phyloP scores from a whole-genome alignment of 352 stramenopile genomes.

The Pythium dissimile region DNA sequence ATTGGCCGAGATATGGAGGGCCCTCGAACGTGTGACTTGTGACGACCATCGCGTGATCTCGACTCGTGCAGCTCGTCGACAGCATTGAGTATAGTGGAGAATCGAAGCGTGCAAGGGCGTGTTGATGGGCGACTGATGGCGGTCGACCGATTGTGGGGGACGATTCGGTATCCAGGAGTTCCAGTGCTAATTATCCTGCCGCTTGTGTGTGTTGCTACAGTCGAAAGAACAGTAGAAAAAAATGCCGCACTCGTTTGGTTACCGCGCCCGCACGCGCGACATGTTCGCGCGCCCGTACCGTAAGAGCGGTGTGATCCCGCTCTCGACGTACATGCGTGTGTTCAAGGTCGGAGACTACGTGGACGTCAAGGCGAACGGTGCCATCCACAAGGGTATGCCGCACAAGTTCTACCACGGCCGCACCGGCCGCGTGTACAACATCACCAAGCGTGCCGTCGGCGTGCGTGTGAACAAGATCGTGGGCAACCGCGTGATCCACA shows the following conservation, averaged over 20 bases:
- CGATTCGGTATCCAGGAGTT: too few relatives aligned
- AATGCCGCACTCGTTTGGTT: constrained; percentile 99
- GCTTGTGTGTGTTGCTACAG: constrained; percentile 2
- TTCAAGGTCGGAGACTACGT: constrained; percentile 99
- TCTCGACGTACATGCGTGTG: constrained; percentile 97
- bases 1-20: too few relatives aligned
- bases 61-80: too few relatives aligned
- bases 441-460: constrained; percentile 98
- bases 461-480: constrained; percentile 99
- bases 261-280: constrained; percentile 97
- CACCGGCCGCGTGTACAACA: constrained; percentile 99
- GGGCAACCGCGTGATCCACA: constrained; percentile 98
- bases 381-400: constrained; percentile 99
- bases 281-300: constrained; percentile 99
- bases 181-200: too few relatives aligned
- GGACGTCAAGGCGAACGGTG: constrained; percentile 99
- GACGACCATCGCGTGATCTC: too few relatives aligned
- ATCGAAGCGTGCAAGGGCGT: too few relatives aligned
- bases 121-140: too few relatives aligned
- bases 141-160: too few relatives aligned
- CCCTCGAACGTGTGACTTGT: too few relatives aligned
- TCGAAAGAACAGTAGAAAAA: constrained; percentile 31
- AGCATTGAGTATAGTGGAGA: too few relatives aligned
- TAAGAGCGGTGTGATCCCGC: constrained; percentile 94
- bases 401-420: constrained; percentile 99